Base-by-base conservation (phyloP, 768 basidiomycete genomes). In the Auriscalpium vulgare region DNA sequence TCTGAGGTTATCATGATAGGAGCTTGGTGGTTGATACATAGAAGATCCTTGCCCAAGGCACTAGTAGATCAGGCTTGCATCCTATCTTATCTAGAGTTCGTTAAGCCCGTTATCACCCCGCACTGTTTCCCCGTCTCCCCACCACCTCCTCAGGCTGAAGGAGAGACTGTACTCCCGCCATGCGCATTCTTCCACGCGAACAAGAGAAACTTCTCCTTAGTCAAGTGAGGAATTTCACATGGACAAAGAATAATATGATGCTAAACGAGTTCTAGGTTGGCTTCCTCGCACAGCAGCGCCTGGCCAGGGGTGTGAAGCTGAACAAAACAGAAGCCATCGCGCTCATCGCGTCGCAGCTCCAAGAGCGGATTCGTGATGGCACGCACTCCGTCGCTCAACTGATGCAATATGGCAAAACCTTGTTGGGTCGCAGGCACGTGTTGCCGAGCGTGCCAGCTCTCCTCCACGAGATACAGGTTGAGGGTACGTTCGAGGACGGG, bases 311-410 rank as follows among this genome's bases (percentile, higher is more conserved):
- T 9, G 68, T 95, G 37, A 80, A 79, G 54, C 81, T 98, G 54
- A 98, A 98, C 71, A 73, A 84, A 59, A 80, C 89, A 3, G 97
- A 99, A 71, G 87, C 94, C 0, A 80, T 85, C 13, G 94, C 91
- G 2, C 80, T 99, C 9, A 93, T 99, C 60, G 86, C 93, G 2
- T 83, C 83, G n/a, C 88, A 91, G 63, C 80, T 97, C 1, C 95
- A 98, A 63, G 95, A 97, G 69, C 82, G 84, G 49, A 95, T 97
- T 63, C 79, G 97, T 10, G 97, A 98, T 87, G 95, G 95, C 3
- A 67, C 71, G 14, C 79, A 93, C 67, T 82, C 84, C 0, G 95
- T 98, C 9, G 79, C 91, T 0, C 82, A 97, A 59, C 73, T 99
- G n/a, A 95, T 95, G 95, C 84, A 91, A 49, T 76, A 88, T 63